phyloP scores from a whole-genome alignment of 129 eudicot species.

The Cynara cardunculus region DNA sequence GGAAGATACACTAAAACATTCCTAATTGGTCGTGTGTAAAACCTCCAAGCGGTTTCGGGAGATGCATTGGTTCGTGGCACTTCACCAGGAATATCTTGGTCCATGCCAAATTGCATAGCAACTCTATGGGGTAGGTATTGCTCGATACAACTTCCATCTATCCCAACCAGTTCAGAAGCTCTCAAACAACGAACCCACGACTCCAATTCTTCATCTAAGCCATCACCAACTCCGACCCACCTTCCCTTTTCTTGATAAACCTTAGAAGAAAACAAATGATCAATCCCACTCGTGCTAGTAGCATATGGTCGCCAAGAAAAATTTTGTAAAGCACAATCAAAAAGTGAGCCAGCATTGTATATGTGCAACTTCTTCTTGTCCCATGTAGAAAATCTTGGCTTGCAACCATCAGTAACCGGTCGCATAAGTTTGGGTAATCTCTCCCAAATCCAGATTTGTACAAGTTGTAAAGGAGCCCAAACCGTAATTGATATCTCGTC shows the following conservation, averaged over 20 bases:
- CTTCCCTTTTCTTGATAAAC: constrained; percentile 30
- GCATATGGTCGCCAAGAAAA: constrained; percentile 45
- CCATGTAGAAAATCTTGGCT: constrained; percentile 31
- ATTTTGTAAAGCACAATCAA: constrained; percentile 11
- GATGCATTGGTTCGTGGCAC: constrained; percentile 1
- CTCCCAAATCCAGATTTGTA: constrained; percentile 42
- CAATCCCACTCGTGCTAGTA: background rate
- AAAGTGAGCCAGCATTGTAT: constrained; percentile 6
- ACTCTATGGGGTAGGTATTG: constrained; percentile 60
- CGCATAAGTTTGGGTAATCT: constrained; percentile 29
- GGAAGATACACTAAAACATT: constrained; percentile 19
- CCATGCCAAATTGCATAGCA: constrained; percentile 67
- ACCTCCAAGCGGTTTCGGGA: constrained; percentile 32
- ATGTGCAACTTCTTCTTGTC: background rate
- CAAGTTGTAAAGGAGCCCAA: constrained; percentile 34
- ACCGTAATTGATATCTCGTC: background rate
- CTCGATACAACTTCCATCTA: constrained; percentile 26
- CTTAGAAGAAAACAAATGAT: background rate
- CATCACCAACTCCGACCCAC: constrained; percentile 13
- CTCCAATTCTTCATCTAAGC: constrained; percentile 24
- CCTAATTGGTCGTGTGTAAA: constrained; percentile 27
- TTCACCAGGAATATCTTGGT: constrained; percentile 55
- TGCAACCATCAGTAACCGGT: background rate
- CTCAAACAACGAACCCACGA: constrained; percentile 38
- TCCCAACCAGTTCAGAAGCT: constrained; percentile 45